These are phyloP conservation scores for Trichoderma gracile DNA, from an alignment of 2,329 filamentous ascomycete genomes.

Conservation along the genomic window DNA sequence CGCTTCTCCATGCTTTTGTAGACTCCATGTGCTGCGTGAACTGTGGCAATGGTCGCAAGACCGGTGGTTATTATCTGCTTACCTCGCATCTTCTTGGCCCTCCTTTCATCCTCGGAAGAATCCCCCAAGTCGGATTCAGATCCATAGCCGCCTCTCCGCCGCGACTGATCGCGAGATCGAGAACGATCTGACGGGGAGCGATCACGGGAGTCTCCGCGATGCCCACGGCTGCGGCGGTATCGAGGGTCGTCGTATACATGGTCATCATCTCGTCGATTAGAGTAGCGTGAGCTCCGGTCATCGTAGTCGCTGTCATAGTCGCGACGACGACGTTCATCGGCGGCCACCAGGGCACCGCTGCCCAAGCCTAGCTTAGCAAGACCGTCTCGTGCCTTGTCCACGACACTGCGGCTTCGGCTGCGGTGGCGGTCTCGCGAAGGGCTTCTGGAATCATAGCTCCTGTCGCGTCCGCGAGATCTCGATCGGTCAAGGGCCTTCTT, in stretches of 20 bases:
- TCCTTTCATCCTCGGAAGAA: constrained; percentile 58
- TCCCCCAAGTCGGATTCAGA: constrained; percentile 59
- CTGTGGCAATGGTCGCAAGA: constrained; percentile 59
- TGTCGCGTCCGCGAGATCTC: constrained; percentile 49
- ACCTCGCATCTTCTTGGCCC: constrained; percentile 60
- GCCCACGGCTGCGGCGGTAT: constrained; percentile 42
- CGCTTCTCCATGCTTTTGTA: constrained; percentile 61
- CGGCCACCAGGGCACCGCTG: constrained; percentile 43
- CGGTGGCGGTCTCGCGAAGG: constrained; percentile 50
- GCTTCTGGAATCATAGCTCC: constrained; percentile 46
- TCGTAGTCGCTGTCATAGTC: constrained; percentile 49
- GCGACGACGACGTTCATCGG: constrained; percentile 43
- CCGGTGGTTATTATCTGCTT: constrained; percentile 61
- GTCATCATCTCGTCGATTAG: constrained; percentile 40
- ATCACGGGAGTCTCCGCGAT: constrained; percentile 44
- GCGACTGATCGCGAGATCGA: constrained; percentile 27
- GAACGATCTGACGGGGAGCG: constrained; percentile 23
- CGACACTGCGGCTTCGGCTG: constrained; percentile 65
- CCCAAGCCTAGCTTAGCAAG: constrained; percentile 64
- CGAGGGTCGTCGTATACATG: constrained; percentile 51
- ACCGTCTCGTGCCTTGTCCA: constrained; percentile 61
- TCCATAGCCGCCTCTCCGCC: constrained; percentile 46
- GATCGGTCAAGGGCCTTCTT: constrained; percentile 62
- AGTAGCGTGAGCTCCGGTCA: constrained; percentile 45
- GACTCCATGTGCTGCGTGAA: constrained; percentile 60